phyloP scores from a whole-genome alignment of 306 rosid genomes.

The Luffa acutangula region DNA sequence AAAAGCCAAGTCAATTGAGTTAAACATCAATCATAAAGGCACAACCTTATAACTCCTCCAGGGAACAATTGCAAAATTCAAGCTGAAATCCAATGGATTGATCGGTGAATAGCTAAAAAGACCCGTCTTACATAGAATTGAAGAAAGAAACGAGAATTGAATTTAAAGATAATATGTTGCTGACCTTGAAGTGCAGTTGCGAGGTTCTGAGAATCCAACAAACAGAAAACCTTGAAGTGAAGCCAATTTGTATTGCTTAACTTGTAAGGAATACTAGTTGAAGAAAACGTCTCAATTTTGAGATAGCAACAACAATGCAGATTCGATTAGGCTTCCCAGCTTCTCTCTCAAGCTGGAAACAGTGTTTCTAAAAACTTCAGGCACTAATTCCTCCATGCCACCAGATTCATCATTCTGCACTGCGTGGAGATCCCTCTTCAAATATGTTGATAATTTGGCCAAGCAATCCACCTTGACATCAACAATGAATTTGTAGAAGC shows the following conservation, averaged over 20 bases:
- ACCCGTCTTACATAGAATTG: neutral
- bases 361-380: constrained; percentile 39
- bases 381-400: constrained; percentile 23
- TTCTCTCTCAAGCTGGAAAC: constrained; percentile 39
- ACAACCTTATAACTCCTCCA: neutral
- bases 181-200: constrained; percentile 55
- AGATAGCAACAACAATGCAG: constrained; percentile 28
- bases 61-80: neutral
- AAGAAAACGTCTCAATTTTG: neutral
- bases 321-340: constrained; percentile 39
- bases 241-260: neutral
- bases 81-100: neutral
- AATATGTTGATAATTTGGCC: too few relatives aligned
- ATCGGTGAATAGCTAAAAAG: neutral
- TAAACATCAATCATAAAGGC: neutral
- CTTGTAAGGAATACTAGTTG: neutral
- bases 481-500: too few relatives aligned
- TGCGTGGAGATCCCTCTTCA: constrained; percentile 57
- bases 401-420: constrained; percentile 28
- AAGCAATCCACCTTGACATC: too few relatives aligned
- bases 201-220: constrained; percentile 47
- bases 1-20: neutral
- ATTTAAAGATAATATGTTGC: neutral
- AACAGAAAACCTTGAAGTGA: constrained; percentile 32
- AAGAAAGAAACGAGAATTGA: neutral